Conservation (phyloP, 306 rosid species). For the Vigna unguiculata region DNA sequence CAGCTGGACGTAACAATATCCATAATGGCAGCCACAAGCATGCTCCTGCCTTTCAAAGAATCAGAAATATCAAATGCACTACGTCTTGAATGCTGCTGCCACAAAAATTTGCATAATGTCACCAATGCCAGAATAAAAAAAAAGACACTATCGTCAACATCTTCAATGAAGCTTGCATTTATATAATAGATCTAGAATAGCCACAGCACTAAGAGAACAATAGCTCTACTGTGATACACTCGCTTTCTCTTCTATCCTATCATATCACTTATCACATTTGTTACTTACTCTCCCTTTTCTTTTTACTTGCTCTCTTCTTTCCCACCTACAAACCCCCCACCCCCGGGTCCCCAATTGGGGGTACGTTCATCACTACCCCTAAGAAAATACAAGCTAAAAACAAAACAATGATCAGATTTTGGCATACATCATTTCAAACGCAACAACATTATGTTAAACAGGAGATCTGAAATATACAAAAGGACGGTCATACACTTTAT, state of each 20-base stretch:
- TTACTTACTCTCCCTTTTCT: no score
- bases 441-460: background rate
- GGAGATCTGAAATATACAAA: background rate
- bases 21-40: conserved; percentile 99
- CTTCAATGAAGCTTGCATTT: conserved; percentile 36
- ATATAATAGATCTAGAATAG: background rate
- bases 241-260: background rate
- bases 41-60: conserved; percentile 93
- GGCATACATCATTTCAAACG: background rate
- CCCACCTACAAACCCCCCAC: background rate
- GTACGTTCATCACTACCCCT: background rate
- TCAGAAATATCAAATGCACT: conserved; percentile 81
- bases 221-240: background rate
- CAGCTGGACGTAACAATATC: conserved; percentile 92
- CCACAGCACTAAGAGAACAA: conserved; percentile 29
- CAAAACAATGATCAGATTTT: conserved; percentile 19
- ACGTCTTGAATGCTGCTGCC: conserved; percentile 80
- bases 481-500: background rate
- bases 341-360: background rate
- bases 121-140: conserved; percentile 46
- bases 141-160: conserved; percentile 40
- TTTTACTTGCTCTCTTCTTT: background rate
- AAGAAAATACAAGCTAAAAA: conserved; percentile 3
- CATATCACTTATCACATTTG: no score
- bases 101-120: conserved; percentile 49